Evolutionary conservation across 1,139 yeast genomes (phyloP).

Genomic region (Saccharomyces hybrid): DNA sequence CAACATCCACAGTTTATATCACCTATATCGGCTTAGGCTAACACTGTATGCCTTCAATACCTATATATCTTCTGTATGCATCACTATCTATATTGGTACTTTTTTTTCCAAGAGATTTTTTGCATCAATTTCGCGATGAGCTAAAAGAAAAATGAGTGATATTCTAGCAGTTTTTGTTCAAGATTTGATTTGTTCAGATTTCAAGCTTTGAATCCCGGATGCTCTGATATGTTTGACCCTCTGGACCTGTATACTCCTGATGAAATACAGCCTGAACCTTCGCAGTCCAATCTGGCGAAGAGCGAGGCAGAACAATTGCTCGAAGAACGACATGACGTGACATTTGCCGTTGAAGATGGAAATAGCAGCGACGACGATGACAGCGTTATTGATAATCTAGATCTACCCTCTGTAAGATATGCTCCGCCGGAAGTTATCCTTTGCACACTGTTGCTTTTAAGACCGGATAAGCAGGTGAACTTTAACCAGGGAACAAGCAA

Average conservation of each 20-base stretch:
- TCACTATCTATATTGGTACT: background rate
- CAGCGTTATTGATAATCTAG: conserved; percentile 49
- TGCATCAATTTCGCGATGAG: background rate
- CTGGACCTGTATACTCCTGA: conserved; percentile 30
- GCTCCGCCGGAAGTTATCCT: conserved; percentile 47
- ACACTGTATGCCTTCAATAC: too few relatives aligned
- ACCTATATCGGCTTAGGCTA: background rate
- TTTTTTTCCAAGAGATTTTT: background rate
- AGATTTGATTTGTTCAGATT: too few relatives aligned
- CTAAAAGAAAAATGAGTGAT: background rate
- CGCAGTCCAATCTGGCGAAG: background rate
- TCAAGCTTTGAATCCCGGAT: background rate
- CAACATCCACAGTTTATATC: background rate
- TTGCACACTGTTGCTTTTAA: conserved; percentile 42
- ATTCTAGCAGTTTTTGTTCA: background rate
- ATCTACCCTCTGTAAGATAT: conserved; percentile 48
- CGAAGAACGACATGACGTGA: background rate
- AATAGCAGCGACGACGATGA: conserved; percentile 22
- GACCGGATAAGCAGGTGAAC: conserved; percentile 48
- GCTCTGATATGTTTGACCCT: conserved; percentile 30
- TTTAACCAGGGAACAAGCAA: conserved; percentile 31
- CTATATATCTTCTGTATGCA: background rate
- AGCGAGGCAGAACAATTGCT: background rate
- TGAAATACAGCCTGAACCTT: background rate
- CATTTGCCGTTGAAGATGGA: conserved; percentile 2